These are phyloP conservation scores for Ogataea trehalophila DNA, from an alignment of 805 yeast genomes.

Conservation along the genomic window DNA sequence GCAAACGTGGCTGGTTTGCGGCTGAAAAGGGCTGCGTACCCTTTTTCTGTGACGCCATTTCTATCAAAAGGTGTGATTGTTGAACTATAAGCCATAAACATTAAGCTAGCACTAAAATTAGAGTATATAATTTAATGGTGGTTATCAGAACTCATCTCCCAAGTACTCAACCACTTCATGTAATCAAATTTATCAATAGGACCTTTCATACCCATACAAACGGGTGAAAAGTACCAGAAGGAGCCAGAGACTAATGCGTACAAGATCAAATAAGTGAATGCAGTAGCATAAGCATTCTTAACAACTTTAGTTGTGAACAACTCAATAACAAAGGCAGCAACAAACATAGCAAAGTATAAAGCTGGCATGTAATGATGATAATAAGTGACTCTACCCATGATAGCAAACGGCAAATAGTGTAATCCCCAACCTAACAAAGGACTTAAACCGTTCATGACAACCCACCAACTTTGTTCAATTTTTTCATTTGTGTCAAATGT, in stretches of 20 bases:
- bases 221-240: slow-evolving; percentile 58
- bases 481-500: slow-evolving; percentile 19
- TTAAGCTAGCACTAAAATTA: no score
- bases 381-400: slow-evolving; percentile 84
- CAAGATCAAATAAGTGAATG: slow-evolving; percentile 34
- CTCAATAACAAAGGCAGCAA: slow-evolving; percentile 51
- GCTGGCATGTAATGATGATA: slow-evolving; percentile 87
- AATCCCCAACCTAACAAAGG: slow-evolving; percentile 82
- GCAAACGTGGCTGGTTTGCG: not conserved
- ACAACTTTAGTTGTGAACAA: slow-evolving; percentile 30
- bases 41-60: no score
- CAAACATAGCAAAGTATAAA: slow-evolving; percentile 66
- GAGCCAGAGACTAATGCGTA: slow-evolving; percentile 42
- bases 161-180: slow-evolving; percentile 39
- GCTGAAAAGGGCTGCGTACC: no score
- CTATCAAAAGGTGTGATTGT: not conserved
- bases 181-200: slow-evolving; percentile 35
- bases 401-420: slow-evolving; percentile 68
- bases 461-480: slow-evolving; percentile 14
- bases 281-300: slow-evolving; percentile 22
- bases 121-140: not conserved
- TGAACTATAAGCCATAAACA: no score
- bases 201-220: slow-evolving; percentile 65
- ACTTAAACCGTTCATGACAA: slow-evolving; percentile 60
- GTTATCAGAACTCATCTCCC: slow-evolving; percentile 10